phyloP scores from a whole-genome alignment of 1,284 basidiomycete genomes.

The Ganoderma multipileum region DNA sequence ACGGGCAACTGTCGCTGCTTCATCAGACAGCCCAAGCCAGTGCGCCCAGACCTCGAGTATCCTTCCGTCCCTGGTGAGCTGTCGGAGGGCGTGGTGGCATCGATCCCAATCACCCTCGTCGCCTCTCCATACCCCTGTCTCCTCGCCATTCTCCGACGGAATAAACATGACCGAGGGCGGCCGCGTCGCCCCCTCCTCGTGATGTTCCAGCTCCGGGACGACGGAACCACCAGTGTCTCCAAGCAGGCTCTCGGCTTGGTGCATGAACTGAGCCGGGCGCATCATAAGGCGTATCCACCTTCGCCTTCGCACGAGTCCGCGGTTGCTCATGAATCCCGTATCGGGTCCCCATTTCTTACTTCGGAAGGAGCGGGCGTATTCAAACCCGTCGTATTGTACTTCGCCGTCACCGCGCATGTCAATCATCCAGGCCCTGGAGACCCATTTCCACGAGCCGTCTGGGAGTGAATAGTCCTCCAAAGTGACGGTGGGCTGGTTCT shows the following conservation, averaged over 20 bases:
- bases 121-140: conserved; percentile 45
- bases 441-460: conserved; percentile 82
- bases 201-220: conserved; percentile 24
- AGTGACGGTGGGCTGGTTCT: conserved; percentile 56
- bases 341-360: conserved; percentile 66
- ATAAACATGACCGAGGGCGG: conserved; percentile 38
- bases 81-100: conserved; percentile 58
- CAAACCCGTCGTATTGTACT: conserved; percentile 82
- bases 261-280: conserved; percentile 48
- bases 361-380: conserved; percentile 82
- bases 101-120: conserved; percentile 67
- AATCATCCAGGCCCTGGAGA: conserved; percentile 82
- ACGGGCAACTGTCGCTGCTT: background rate
- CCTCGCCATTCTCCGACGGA: conserved; percentile 24
- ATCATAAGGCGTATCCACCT: conserved; percentile 85
- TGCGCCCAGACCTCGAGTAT: conserved; percentile 75
- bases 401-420: conserved; percentile 83
- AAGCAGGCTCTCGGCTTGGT: conserved; percentile 12
- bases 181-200: conserved; percentile 35
- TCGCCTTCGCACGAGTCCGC: conserved; percentile 76
- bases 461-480: conserved; percentile 77
- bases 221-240: conserved; percentile 9
- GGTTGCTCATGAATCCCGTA: conserved; percentile 62
- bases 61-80: conserved; percentile 66
- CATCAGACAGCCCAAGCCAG: conserved; percentile 52